Base-by-base conservation (phyloP, 2,329 filamentous ascomycete genomes). In the Westerdykella ornata region DNA sequence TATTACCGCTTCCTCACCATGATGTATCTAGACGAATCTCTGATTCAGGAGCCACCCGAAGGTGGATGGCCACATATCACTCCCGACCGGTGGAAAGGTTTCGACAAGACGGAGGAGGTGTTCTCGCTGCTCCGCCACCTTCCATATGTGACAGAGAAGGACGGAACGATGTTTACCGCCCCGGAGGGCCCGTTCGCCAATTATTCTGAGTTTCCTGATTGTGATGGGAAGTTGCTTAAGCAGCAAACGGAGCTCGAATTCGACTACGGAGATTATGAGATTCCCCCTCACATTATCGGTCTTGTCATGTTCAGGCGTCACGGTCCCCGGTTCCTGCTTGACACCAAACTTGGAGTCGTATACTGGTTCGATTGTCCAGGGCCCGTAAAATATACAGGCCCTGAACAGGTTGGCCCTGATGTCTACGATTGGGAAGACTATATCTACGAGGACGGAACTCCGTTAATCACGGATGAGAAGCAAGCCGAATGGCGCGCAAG, bases 11-110 rank as follows among this genome's bases (percentile, higher is more conserved):
- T 52, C 32, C 42, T 54, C 12, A 37, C 32, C 26, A 36, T 20
- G 14, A 45, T 54, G 43, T 54, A 52, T 26, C 32, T 50, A 22
- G 38, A 46, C 17, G 40, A 44, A 11, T 33, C 38, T 1, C 19
- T 28, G 2, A 20, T 53, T 11, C 4, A 36, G 17, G 32, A 45
- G 19, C 46, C 51, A 11, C 51, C 48, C 6, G 20, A 41, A 20
- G 30, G 34, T 6, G 46, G 48, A 11, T 49, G 48, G 45, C 14
- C 42, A 17, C 13, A 42, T 15, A 49, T 53, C 22, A 32, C 17
- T 3, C 1, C 34, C 6, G 32, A 33, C 12, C 13, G 31, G 9
- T n/a, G 16, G n/a, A 16, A 15, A 31, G 37, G 22, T 5, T 11
- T 19, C 19, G 16, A 20, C 7, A 51, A 48, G 20, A 42, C 35